Percentiles rank a stretch among this genome's conserved stretches.
These are phyloP conservation scores for Solanum etuberosum DNA, from an alignment of 257 asterid genomes.

Conservation along the genomic window DNA sequence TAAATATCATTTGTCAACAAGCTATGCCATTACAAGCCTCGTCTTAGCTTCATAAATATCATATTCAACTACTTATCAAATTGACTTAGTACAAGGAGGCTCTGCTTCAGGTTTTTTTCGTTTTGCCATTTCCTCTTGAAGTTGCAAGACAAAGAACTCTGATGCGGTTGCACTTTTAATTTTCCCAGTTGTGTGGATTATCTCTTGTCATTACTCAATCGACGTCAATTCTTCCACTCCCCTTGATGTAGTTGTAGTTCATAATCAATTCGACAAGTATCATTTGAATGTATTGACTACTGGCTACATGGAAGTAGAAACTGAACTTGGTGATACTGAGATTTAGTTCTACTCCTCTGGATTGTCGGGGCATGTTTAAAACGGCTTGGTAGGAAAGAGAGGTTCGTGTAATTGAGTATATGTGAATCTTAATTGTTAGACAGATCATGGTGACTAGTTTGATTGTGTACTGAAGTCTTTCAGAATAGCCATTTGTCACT, in stretches of 20 bases:
- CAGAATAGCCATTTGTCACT: background rate
- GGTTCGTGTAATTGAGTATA: background rate
- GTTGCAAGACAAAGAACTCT: background rate
- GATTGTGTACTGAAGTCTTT: background rate
- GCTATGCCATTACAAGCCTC: background rate
- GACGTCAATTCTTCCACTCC: background rate
- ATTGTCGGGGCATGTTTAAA: background rate
- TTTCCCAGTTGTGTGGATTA: background rate
- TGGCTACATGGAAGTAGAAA: slow-evolving; percentile 60
- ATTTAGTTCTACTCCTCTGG: background rate
- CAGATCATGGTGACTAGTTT: background rate
- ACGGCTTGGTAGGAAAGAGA: background rate
- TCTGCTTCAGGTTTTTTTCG: background rate
- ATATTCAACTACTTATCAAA: background rate
- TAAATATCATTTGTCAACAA: background rate
- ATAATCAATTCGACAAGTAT: background rate
- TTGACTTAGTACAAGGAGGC: background rate
- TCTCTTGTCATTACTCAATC: background rate
- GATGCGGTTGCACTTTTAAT: background rate
- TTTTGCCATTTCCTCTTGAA: background rate
- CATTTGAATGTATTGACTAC: slow-evolving; percentile 10
- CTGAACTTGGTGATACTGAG: background rate
- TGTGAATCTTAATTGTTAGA: background rate
- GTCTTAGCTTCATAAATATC: background rate
- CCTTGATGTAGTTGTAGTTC: background rate